A percentile compares a stretch with the other conserved stretches of the same genome.
These are phyloP conservation scores for Stemphylium lycopersici DNA, from an alignment of 2,329 filamentous ascomycete species.

Conservation along the genomic window DNA sequence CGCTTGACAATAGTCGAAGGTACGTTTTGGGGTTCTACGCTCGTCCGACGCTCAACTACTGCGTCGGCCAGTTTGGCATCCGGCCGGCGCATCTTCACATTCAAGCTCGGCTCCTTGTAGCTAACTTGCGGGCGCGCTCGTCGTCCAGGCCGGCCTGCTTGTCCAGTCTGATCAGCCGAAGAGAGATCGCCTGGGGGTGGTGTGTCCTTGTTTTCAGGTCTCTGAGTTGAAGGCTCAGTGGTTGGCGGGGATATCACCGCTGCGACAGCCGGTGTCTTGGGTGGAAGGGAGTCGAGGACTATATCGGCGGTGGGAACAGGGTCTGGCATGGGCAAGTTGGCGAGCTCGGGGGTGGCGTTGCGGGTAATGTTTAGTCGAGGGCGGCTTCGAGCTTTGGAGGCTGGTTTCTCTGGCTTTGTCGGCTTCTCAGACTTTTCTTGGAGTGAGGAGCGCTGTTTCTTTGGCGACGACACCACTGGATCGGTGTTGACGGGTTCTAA, in stretches of 20 bases:
- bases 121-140: slow-evolving; percentile 55
- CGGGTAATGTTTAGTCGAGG: slow-evolving; percentile 34
- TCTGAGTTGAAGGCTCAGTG: slow-evolving; percentile 50
- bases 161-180: slow-evolving; percentile 41
- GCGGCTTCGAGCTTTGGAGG: slow-evolving; percentile 30
- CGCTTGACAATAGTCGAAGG: slow-evolving; percentile 37
- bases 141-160: slow-evolving; percentile 50
- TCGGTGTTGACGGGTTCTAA: slow-evolving; percentile 60
- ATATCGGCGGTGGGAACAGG: slow-evolving; percentile 37
- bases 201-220: slow-evolving; percentile 49
- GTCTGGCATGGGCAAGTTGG: slow-evolving; percentile 27
- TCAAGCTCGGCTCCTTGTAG: slow-evolving; percentile 57
- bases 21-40: slow-evolving; percentile 31
- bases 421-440: slow-evolving; percentile 36
- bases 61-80: slow-evolving; percentile 56
- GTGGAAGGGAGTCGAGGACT: slow-evolving; percentile 45
- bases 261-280: slow-evolving; percentile 47
- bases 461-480: slow-evolving; percentile 51
- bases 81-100: slow-evolving; percentile 57
- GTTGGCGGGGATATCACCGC: slow-evolving; percentile 54
- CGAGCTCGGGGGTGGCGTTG: slow-evolving; percentile 28
- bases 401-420: slow-evolving; percentile 33
- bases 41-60: slow-evolving; percentile 40
- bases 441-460: slow-evolving; percentile 44
- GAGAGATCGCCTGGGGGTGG: slow-evolving; percentile 51